Percentiles rank a stretch among this genome's conserved stretches.
These are phyloP conservation scores for Fomitiporia mediterranea DNA, from an alignment of 1,284 basidiomycete species.

Conservation along the genomic window DNA sequence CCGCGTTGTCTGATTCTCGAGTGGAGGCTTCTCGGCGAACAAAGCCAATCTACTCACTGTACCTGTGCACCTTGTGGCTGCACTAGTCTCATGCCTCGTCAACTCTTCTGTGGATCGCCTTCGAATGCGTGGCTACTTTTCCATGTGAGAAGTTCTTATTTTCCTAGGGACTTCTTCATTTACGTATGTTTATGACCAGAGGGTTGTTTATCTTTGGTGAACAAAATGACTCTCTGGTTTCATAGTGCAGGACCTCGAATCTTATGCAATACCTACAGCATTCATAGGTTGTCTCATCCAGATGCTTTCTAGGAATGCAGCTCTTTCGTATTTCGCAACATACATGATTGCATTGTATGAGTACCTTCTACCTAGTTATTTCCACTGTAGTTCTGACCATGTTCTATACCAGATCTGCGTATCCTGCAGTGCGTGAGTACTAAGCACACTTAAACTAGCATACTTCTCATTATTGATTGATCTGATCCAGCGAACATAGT, in stretches of 20 bases:
- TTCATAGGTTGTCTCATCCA: slow-evolving; percentile 65
- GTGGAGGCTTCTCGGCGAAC: slow-evolving; percentile 58
- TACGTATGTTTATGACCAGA: too few relatives aligned
- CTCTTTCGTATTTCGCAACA: slow-evolving; percentile 66
- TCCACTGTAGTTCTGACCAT: background rate
- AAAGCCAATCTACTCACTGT: slow-evolving; percentile 68
- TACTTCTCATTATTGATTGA: too few relatives aligned
- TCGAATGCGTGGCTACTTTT: slow-evolving; percentile 55
- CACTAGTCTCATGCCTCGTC: slow-evolving; percentile 56
- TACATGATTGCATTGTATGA: slow-evolving; percentile 59
- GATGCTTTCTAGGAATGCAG: slow-evolving; percentile 55
- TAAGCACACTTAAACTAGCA: too few relatives aligned
- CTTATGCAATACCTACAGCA: slow-evolving; percentile 22
- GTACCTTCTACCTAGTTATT: too few relatives aligned
- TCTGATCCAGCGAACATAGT: background rate
- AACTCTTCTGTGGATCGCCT: slow-evolving; percentile 58
- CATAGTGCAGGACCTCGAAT: background rate
- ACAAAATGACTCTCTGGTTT: too few relatives aligned
- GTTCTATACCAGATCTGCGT: slow-evolving; percentile 50
- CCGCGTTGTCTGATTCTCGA: slow-evolving; percentile 11
- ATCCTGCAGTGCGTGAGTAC: slow-evolving; percentile 60
- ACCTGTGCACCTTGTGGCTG: slow-evolving; percentile 65
- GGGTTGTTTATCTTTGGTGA: too few relatives aligned
- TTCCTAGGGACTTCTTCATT: background rate
- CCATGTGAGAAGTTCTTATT: slow-evolving; percentile 42